Conservation (phyloP, 2,329 filamentous ascomycete species). For the Clonostachys solani region DNA sequence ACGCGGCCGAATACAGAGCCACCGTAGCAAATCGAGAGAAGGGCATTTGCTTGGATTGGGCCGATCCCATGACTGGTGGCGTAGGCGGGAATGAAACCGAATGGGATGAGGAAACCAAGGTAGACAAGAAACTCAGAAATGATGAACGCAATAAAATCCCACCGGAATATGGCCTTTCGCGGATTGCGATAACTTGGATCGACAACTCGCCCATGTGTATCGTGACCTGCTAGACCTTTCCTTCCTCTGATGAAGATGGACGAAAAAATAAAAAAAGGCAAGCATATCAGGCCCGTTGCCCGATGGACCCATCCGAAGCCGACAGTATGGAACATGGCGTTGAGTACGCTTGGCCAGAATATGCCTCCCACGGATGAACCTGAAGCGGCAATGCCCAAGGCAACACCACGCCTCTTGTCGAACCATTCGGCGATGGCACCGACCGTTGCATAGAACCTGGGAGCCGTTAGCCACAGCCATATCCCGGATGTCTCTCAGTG, state of each 20-base stretch:
- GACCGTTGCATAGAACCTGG: not conserved
- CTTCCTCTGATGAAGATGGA: conserved; percentile 20
- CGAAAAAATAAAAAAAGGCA: conserved; percentile 15
- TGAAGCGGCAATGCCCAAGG: conserved; percentile 20
- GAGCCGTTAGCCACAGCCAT: not conserved
- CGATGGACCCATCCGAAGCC: conserved; percentile 10
- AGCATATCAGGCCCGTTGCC: conserved; percentile 11
- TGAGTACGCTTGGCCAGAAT: conserved; percentile 18
- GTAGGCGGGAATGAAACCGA: conserved; percentile 38
- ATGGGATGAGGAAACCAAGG: conserved; percentile 20
- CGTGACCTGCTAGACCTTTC: conserved; percentile 1
- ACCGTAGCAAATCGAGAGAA: conserved; percentile 58
- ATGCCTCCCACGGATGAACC: conserved; percentile 23
- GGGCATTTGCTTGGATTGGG: conserved; percentile 34
- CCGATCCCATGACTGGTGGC: conserved; percentile 41
- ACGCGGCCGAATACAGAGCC: conserved; percentile 50
- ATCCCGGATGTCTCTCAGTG: not conserved
- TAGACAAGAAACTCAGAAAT: conserved; percentile 16
- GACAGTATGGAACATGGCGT: conserved; percentile 6
- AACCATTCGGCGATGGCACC: conserved; percentile 23
- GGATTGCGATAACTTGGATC: not conserved
- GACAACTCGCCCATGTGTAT: no score
- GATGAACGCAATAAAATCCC: conserved; percentile 14
- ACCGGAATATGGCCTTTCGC: not conserved
- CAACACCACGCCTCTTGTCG: conserved; percentile 17